Base-by-base conservation (phyloP, 2,329 filamentous ascomycete species). In the Arthrobotrys musiformis region DNA sequence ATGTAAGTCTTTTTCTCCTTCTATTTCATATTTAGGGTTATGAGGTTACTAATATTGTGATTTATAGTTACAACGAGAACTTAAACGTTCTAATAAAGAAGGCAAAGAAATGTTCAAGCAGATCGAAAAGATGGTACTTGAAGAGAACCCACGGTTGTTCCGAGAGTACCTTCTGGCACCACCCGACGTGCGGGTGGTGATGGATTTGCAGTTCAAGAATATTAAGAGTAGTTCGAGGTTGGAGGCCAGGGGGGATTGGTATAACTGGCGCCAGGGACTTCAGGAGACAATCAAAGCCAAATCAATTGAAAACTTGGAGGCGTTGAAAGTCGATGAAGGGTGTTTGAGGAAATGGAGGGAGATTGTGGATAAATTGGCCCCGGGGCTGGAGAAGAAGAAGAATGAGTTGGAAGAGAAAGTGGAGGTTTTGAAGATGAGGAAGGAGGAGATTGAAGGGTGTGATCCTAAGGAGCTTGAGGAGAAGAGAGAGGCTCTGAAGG, bases 181-280 rank as follows among this genome's bases (percentile, higher is more conserved):
- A 0, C 89, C 93, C 0, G 93, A 96, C 78, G 90, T 97, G 82
- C 93, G 92, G 81, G 85, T 89, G 2, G 87, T 96, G 63, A 96
- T 99, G 90, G 94, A 99, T 84, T 95, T 92, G 79, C 94, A 98
- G 82, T 95, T 99, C 86, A 95, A 97, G 83, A 97, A 98, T 81
- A 92, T 97, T 83, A 98, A 97, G 85, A 94, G 93, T 0, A 92
- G 97, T 83, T 93, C 94, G 15, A 89, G 95, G 26, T 87, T 97
- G 13, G 86, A 94, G 62, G 97, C 94, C 85, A 97, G 97, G 82
- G 93, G 93, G 70, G 94, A 95, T 86, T 99, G 95, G 95, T 99
- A 99, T 83, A 92, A 94, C 81, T 99, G 95, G 95, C 91, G 95
- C 44, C 94, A 92, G 87, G 94, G 95, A 81, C 87, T 98, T 24